A percentile compares a stretch with the other conserved stretches of the same genome.
Conservation (phyloP, 352 stramenopile genomes). For the Phytophthora constricta region DNA sequence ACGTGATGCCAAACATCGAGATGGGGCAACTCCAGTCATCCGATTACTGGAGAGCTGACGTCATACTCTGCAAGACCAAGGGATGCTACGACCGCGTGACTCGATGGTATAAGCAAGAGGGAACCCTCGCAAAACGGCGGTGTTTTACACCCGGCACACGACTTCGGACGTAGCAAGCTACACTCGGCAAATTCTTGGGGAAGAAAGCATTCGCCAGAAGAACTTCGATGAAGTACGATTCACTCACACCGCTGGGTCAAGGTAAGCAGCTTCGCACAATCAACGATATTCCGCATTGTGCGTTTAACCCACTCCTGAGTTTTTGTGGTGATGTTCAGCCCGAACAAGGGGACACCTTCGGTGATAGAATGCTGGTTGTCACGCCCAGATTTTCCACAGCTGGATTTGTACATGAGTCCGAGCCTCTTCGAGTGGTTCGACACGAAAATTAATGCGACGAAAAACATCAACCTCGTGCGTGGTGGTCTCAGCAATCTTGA, state of each 20-base stretch:
- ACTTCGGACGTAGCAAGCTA: slow-evolving; percentile 42
- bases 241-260: slow-evolving; percentile 33
- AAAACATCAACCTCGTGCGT: slow-evolving; percentile 39
- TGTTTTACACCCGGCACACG: slow-evolving; percentile 61
- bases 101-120: slow-evolving; percentile 53
- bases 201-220: slow-evolving; percentile 19
- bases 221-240: slow-evolving; percentile 37
- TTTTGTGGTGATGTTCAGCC: too few relatives aligned
- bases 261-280: too few relatives aligned
- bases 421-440: slow-evolving; percentile 8
- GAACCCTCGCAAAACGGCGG: slow-evolving; percentile 47
- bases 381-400: slow-evolving; percentile 34
- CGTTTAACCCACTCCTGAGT: too few relatives aligned
- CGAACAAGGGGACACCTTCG: slow-evolving; percentile 50
- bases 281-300: too few relatives aligned
- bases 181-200: slow-evolving; percentile 15
- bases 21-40: slow-evolving; percentile 43
- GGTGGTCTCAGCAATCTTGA: too few relatives aligned
- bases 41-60: slow-evolving; percentile 38
- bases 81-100: slow-evolving; percentile 39
- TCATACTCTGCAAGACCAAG: slow-evolving; percentile 48
- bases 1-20: slow-evolving; percentile 48
- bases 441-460: slow-evolving; percentile 18
- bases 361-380: slow-evolving; percentile 53
- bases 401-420: slow-evolving; percentile 45